These are phyloP conservation scores for Trichoderma oligosporum DNA, from an alignment of 2,329 filamentous ascomycete species.

Conservation along the genomic window DNA sequence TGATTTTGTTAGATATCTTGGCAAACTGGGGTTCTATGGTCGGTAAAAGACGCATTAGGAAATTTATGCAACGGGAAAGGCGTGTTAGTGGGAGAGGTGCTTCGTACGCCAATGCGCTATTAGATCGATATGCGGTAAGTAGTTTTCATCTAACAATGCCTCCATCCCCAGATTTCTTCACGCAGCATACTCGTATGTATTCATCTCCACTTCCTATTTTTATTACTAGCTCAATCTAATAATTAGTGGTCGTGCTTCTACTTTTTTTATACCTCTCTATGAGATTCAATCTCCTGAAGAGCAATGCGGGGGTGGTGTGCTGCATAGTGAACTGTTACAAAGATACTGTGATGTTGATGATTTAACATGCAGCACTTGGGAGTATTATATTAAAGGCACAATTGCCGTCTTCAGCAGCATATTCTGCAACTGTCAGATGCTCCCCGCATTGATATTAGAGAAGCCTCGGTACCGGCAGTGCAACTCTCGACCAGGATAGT, in stretches of 20 bases:
- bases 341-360: background rate
- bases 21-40: background rate
- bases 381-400: background rate
- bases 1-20: background rate
- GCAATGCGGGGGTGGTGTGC: background rate
- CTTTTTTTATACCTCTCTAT: background rate
- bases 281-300: background rate
- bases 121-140: background rate
- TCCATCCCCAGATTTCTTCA: background rate
- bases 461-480: slow-evolving; percentile 9
- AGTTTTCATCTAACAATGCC: background rate
- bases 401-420: background rate
- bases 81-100: slow-evolving; percentile 9
- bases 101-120: background rate
- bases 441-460: slow-evolving; percentile 10
- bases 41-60: slow-evolving; percentile 16
- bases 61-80: background rate
- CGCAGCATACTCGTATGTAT: too few relatives aligned
- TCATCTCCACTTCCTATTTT: slow-evolving; percentile 1
- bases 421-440: background rate
- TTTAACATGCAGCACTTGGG: background rate
- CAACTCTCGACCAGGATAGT: slow-evolving; percentile 1
- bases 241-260: background rate
- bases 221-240: background rate
- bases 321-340: background rate